Evolutionary conservation across 2,329 filamentous ascomycete species (phyloP).

Genomic region (Monosporascus ibericus): DNA sequence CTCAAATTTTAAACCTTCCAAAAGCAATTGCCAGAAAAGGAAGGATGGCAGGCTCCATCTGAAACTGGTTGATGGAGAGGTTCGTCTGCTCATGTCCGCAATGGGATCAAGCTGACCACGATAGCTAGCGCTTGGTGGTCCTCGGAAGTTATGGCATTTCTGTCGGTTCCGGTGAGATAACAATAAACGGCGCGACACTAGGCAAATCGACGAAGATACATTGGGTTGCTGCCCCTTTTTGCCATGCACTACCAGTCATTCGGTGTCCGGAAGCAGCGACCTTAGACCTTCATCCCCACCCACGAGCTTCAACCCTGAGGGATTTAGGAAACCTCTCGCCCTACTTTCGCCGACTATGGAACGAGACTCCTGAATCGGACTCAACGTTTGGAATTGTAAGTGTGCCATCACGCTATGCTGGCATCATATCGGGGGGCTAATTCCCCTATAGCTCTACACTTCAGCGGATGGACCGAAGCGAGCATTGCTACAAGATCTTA

Average conservation of each 20-base stretch:
- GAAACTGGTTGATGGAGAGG: conserved; percentile 23
- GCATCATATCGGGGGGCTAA: conserved; percentile 15
- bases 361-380: conserved; percentile 28
- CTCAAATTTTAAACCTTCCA: conserved; percentile 23
- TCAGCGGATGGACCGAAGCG: conserved; percentile 46
- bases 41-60: conserved; percentile 17
- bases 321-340: conserved; percentile 57
- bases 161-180: conserved; percentile 56
- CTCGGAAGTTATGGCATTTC: conserved; percentile 64
- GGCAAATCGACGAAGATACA: conserved; percentile 37
- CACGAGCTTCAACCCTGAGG: conserved; percentile 41
- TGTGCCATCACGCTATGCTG: conserved; percentile 3
- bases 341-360: conserved; percentile 62
- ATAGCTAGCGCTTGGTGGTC: conserved; percentile 50
- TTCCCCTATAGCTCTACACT: conserved; percentile 40
- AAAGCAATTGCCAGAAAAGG: conserved; percentile 16
- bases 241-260: conserved; percentile 64
- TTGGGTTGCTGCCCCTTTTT: conserved; percentile 61
- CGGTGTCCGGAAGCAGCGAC: conserved; percentile 42
- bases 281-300: conserved; percentile 52
- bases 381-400: background rate
- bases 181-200: conserved; percentile 59
- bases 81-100: conserved; percentile 6
- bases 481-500: conserved; percentile 46
- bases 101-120: conserved; percentile 10